phyloP scores from a whole-genome alignment of 73 alveolate species.

The Breviolum minutum region DNA sequence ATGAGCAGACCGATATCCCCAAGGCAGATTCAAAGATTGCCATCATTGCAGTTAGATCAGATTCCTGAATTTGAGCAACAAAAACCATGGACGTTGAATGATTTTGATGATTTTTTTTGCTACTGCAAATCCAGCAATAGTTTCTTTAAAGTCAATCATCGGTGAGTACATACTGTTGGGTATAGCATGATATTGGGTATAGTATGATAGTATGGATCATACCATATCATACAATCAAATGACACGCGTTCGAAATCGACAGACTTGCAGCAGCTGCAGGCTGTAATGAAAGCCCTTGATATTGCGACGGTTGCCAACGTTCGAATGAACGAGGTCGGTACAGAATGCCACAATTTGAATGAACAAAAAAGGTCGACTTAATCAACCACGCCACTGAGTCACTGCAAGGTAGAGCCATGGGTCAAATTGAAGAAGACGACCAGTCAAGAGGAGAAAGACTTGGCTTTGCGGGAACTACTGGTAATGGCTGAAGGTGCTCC shows the following conservation, averaged over 20 bases:
- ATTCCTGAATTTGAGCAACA: too few species aligned
- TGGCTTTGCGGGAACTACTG: constrained; percentile 75
- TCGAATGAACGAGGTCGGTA: constrained; percentile 66
- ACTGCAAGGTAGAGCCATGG: constrained; percentile 80
- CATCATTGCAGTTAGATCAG: not conserved
- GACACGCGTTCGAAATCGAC: not conserved
- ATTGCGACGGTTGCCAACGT: constrained; percentile 39
- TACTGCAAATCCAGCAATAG: too few species aligned
- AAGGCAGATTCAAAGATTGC: not conserved
- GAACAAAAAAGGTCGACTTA: too few species aligned
- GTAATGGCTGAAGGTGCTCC: constrained; percentile 57
- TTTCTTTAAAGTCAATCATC: too few species aligned
- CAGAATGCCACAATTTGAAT: not conserved
- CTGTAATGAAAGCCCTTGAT: constrained; percentile 26
- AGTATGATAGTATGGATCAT: too few species aligned
- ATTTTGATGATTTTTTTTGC: too few species aligned
- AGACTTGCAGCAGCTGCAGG: not conserved
- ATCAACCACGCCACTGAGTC: not conserved
- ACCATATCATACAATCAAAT: not conserved
- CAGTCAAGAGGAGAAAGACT: constrained; percentile 37
- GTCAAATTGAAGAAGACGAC: constrained; percentile 59
- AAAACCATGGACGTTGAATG: too few species aligned
- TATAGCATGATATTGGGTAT: too few species aligned
- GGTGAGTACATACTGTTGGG: too few species aligned
- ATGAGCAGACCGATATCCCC: constrained; percentile 74